phyloP scores from a whole-genome alignment of 208 protist species.

The Trypanosoma platydactyli region DNA sequence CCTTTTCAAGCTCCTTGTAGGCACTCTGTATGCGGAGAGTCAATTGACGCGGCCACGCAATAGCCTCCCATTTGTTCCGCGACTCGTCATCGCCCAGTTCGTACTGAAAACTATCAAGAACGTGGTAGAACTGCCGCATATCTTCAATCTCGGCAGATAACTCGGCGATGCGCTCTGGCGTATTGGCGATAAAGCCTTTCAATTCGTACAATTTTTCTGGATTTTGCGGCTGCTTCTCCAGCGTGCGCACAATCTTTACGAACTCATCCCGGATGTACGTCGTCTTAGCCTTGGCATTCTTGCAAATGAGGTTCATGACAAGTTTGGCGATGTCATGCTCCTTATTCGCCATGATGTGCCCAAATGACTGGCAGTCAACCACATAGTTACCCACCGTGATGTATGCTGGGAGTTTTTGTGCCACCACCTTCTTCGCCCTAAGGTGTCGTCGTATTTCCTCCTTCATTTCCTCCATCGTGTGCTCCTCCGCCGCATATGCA shows the following conservation, averaged over 20 bases:
- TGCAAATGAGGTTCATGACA: conserved; percentile 91
- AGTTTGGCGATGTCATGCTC: conserved; percentile 91
- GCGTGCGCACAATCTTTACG: conserved; percentile 71
- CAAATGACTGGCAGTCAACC: conserved; percentile 94
- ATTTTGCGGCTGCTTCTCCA: conserved; percentile 86
- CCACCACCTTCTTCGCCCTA: conserved; percentile 85
- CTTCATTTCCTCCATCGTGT: conserved; percentile 91
- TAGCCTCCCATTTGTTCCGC: conserved; percentile 91
- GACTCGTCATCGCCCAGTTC: conserved; percentile 94
- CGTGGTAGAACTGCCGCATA: conserved; percentile 90
- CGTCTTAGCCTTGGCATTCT: conserved; percentile 73
- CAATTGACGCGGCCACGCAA: conserved; percentile 93
- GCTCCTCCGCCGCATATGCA: conserved; percentile 78
- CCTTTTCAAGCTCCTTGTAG: conserved; percentile 88
- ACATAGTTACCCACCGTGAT: conserved; percentile 94
- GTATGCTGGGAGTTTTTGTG: conserved; percentile 87
- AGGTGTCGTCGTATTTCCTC: conserved; percentile 91
- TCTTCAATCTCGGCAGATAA: conserved; percentile 85
- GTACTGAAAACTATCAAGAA: conserved; percentile 94
- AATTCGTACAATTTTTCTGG: conserved; percentile 92
- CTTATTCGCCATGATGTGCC: conserved; percentile 92
- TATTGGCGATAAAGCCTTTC: conserved; percentile 85
- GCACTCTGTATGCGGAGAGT: conserved; percentile 66
- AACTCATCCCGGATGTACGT: conserved; percentile 83
- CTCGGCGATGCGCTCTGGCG: conserved; percentile 72